Evolutionary conservation across 352 stramenopile genomes (phyloP).

Genomic region (Globisporangium polare): DNA sequence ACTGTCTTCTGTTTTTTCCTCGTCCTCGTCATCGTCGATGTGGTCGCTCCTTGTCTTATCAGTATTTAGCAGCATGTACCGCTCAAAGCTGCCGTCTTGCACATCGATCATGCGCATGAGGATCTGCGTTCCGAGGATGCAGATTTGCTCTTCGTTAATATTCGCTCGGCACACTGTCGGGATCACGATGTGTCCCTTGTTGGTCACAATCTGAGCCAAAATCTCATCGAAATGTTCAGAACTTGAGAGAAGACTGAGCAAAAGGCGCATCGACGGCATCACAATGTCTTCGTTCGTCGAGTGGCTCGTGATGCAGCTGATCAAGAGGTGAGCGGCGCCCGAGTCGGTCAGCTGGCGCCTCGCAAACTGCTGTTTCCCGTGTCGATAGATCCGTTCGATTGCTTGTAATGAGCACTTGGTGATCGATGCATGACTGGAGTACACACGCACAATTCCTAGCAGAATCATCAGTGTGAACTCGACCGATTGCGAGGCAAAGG

Average conservation of each 20-base stretch:
- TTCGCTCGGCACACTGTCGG: constrained; percentile 1
- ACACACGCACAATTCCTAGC: background rate
- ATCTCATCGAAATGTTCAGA: constrained; percentile 1
- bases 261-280: background rate
- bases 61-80: background rate
- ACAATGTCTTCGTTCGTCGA: background rate
- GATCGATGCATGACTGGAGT: background rate
- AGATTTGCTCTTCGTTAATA: constrained; percentile 6
- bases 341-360: constrained; percentile 1
- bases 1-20: background rate
- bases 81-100: constrained; percentile 5
- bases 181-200: constrained; percentile 2
- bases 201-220: background rate
- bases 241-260: constrained; percentile 7
- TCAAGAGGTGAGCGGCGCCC: background rate
- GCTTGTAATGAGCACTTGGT: background rate
- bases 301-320: constrained; percentile 2
- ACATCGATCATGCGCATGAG: constrained; percentile 11
- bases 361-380: background rate
- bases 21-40: too few relatives aligned
- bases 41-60: background rate
- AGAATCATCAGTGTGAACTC: background rate
- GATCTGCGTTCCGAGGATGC: constrained; percentile 1
- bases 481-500: background rate
- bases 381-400: background rate